Conservation (phyloP, 2,329 filamentous ascomycete species). For the Cladosporium sp. region DNA sequence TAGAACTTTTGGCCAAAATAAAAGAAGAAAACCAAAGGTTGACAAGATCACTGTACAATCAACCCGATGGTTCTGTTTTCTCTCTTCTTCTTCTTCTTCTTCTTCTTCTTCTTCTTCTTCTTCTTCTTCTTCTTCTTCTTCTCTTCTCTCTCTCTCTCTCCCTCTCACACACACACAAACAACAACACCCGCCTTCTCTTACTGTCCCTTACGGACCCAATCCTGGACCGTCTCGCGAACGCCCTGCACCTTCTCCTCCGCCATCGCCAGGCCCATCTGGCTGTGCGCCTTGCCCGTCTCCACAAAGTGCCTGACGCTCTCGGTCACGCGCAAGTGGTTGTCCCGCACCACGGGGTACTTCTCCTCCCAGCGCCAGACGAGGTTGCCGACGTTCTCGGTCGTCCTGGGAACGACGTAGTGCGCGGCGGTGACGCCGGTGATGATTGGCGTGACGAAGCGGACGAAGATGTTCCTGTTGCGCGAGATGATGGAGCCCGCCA, state of each 20-base stretch:
- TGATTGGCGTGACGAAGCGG: constrained; percentile 69
- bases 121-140: no score
- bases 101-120: no score
- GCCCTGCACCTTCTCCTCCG: constrained; percentile 75
- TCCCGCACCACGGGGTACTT: constrained; percentile 78
- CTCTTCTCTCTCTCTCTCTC: no score
- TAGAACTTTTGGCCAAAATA: constrained; percentile 8
- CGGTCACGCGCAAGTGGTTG: constrained; percentile 68
- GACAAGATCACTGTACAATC: constrained; percentile 4
- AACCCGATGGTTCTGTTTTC: neutral
- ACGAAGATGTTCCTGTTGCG: constrained; percentile 84
- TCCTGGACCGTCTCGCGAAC: constrained; percentile 75
- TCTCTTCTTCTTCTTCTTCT: no score
- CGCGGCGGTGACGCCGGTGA: constrained; percentile 76
- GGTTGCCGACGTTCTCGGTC: constrained; percentile 79
- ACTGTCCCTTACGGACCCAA: constrained; percentile 79
- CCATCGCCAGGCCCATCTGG: constrained; percentile 64
- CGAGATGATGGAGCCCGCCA: constrained; percentile 89
- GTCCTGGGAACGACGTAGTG: constrained; percentile 85
- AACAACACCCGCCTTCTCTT: neutral
- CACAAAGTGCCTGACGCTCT: constrained; percentile 65
- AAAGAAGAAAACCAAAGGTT: neutral
- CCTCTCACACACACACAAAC: no score
- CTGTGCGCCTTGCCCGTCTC: constrained; percentile 72
- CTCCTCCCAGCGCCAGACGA: constrained; percentile 92